Evolutionary conservation across 148 eudicot genomes (phyloP).

Genomic region (Cornus controversa): DNA sequence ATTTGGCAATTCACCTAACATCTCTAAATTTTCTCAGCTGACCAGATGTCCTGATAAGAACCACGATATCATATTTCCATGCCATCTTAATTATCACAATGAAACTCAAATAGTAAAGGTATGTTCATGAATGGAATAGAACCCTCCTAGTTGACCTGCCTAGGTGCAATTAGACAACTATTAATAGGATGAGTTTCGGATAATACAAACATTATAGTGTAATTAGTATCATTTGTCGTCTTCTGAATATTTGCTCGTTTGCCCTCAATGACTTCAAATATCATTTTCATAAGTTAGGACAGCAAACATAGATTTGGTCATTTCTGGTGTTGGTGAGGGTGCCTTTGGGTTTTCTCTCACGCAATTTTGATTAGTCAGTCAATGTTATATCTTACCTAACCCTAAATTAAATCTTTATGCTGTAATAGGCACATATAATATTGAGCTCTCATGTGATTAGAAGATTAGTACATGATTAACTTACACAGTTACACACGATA

Average conservation of each 20-base stretch:
- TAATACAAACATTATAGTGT: background rate
- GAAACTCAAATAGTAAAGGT: background rate
- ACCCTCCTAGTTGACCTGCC: conserved; percentile 25
- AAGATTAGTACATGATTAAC: background rate
- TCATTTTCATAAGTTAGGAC: conserved; percentile 11
- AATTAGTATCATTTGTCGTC: background rate
- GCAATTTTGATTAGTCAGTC: conserved; percentile 6
- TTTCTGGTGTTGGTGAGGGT: conserved; percentile 7
- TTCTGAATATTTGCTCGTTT: background rate
- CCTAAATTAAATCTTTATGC: conserved; percentile 12
- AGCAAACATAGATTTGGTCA: conserved; percentile 12
- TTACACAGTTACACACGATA: too few relatives aligned
- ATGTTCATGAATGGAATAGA: conserved; percentile 8
- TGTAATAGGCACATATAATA: conserved; percentile 4
- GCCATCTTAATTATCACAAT: conserved; percentile 1
- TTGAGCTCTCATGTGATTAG: conserved; percentile 15
- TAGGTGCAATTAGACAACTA: background rate
- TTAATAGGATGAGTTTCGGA: background rate
- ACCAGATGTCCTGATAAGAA: conserved; percentile 12
- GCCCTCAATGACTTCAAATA: background rate
- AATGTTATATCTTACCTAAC: conserved; percentile 39
- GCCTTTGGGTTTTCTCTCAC: conserved; percentile 14
- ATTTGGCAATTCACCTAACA: conserved; percentile 8
- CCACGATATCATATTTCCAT: background rate
- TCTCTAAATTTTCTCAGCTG: background rate